A percentile compares a stretch with the other conserved stretches of the same genome.
Conservation (phyloP, 495 filamentous ascomycete species). For the Aspergillus haitiensis region DNA sequence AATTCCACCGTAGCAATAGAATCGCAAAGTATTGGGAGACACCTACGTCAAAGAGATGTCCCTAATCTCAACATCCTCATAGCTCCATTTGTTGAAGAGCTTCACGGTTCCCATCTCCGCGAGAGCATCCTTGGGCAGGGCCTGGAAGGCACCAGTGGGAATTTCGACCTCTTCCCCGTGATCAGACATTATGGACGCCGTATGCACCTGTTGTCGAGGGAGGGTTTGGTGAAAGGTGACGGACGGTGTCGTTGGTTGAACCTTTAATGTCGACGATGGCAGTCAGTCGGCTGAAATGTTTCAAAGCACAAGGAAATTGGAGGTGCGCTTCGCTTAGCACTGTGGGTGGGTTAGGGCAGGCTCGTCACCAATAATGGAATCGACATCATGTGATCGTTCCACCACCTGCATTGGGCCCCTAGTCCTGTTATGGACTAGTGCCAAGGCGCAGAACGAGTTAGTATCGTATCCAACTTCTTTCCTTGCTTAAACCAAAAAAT, state of each 20-base stretch:
- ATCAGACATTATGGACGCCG: slow-evolving; percentile 82
- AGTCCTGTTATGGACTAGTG: slow-evolving; percentile 11
- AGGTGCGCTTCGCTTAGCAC: slow-evolving; percentile 48
- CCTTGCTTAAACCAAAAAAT: no score
- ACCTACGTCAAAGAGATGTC: slow-evolving; percentile 99
- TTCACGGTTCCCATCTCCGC: slow-evolving; percentile 90
- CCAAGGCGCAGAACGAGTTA: background rate
- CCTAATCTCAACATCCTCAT: slow-evolving; percentile 99
- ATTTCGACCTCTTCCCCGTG: slow-evolving; percentile 89
- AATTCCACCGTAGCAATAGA: slow-evolving; percentile 8
- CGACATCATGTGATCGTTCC: slow-evolving; percentile 28
- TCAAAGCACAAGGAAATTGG: slow-evolving; percentile 38
- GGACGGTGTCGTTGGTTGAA: slow-evolving; percentile 47
- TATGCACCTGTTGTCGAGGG: slow-evolving; percentile 45
- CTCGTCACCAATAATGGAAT: slow-evolving; percentile 20
- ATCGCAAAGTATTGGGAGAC: slow-evolving; percentile 30
- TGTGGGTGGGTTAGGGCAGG: slow-evolving; percentile 47
- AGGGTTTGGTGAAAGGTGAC: slow-evolving; percentile 43
- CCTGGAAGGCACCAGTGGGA: slow-evolving; percentile 62
- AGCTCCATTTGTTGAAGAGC: slow-evolving; percentile 97
- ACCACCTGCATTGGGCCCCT: background rate
- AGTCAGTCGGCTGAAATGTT: slow-evolving; percentile 38
- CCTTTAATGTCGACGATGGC: slow-evolving; percentile 32
- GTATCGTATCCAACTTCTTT: background rate
- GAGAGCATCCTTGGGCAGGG: slow-evolving; percentile 93